Base-by-base conservation (phyloP, 495 filamentous ascomycete genomes). In the Penicillium angulare region DNA sequence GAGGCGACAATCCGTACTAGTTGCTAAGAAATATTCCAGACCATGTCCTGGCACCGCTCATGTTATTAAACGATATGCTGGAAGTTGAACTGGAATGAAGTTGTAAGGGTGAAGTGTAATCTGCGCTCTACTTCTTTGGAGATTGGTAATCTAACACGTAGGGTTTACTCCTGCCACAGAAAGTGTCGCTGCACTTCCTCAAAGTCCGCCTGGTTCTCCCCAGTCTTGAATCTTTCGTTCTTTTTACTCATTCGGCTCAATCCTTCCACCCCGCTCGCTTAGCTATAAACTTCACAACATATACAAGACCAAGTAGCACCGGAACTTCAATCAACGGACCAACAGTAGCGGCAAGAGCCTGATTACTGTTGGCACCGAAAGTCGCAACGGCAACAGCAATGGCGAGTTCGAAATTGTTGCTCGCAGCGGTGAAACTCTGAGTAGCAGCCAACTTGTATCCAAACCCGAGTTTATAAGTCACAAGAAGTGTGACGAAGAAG, bases 371-470 rank as follows among this genome's bases (percentile, higher is more conserved):
- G 1, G 87, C 79, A 0, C 92, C 92, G 72, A 86, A 96, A 3
- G 86, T 84, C 3, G 90, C 89, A 4, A 96, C 84, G 2, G 89
- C 91, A 2, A 97, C 91, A 1, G 92, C 92, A 69, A 97, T 95
- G 0, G 92, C 92, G 15, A 96, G 68, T 73, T 96, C 92, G 59
- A 97, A 96, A 59, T 96, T 96, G 55, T 97, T 97, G 64, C 90
- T 96, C 3, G 92, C 92, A 5, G 92, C 92, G 0, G 92, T 96
- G 56, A 96, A 93, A 58, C 88, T 89, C 71, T 96, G 92, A 9
- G 92, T 95, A 9, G 80, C 78, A 1, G 80, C 79, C 2, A 91
- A 59, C 38, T 69, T 72, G 60, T 96, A 96, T 0, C 83, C 82
- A 57, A 92, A 92, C 0, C 89, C 87, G n/a, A 81, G 55, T 26